Conservation (phyloP, 2,329 filamentous ascomycete species). For the Sarocladium strictum region DNA sequence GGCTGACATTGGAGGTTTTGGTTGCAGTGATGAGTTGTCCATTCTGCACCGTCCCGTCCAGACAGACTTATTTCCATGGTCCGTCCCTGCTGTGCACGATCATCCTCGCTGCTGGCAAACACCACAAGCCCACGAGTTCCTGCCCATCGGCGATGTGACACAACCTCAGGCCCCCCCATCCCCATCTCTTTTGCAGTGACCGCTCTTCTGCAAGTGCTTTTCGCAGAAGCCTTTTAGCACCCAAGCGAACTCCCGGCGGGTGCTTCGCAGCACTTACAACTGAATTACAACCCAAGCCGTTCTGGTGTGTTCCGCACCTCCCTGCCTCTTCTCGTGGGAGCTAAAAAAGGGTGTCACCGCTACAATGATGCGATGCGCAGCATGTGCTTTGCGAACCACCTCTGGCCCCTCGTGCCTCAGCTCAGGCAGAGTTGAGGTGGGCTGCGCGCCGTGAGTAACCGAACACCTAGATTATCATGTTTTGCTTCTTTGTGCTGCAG, state of each 20-base stretch:
- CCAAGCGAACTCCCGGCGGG: too few species aligned
- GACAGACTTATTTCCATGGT: too few species aligned
- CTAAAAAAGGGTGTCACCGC: neutral
- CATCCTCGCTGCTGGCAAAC: too few species aligned
- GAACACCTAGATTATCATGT: neutral
- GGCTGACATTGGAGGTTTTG: neutral
- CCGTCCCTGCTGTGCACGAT: too few species aligned
- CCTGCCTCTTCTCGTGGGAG: neutral
- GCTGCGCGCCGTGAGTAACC: neutral
- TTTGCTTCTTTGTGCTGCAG: neutral
- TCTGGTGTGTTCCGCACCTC: neutral
- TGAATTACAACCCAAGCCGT: too few species aligned
- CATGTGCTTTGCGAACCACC: neutral
- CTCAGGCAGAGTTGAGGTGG: neutral
- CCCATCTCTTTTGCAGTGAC: neutral
- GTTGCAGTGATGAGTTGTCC: neutral
- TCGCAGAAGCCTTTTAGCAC: neutral
- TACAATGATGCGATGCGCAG: neutral
- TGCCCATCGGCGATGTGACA: neutral
- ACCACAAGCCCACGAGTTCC: too few species aligned
- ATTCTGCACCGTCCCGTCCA: neutral
- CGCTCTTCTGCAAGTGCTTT: constrained; percentile 1
- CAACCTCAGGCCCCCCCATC: neutral
- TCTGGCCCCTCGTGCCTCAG: neutral
- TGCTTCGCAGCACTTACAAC: too few species aligned